Base-by-base conservation (phyloP, 441 rosid species). In the Adansonia madagascariensis region DNA sequence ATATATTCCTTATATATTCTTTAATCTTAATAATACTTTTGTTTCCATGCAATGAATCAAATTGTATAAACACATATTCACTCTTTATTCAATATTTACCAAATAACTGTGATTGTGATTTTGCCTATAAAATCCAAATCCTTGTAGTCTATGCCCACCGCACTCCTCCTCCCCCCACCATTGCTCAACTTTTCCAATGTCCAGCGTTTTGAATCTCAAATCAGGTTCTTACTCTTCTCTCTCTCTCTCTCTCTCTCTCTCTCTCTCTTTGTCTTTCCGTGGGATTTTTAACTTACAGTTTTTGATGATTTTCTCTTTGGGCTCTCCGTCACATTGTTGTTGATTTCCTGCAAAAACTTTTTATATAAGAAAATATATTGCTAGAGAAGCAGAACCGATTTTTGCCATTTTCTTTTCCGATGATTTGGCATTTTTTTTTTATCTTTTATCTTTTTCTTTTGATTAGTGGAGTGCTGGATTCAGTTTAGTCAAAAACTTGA, bases 141-240 rank as follows among this genome's bases (percentile, higher is more conserved):
- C 31, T 27, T 27, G 31, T 27, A 27, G 31, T 27, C 31, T 27
- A 27, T 27, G 31, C 31, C 31, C 31, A 27, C 31, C 31, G 31
- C 31, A 27, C 31, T 27, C 31, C 31, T 1, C 31, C 2, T 27
- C 31, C 31, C 31, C 31, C 31, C 1, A 27, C 31, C 31, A 9
- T 46, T 46, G 50, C 50, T 46, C 31, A 27, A 46, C 43, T 62
- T 14, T 35, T 24, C 59, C 67, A 7, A 6, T 43, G 59, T 27
- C 31, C 17, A 22, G 6, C 50, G 10, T 50, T 53, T 47, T 62
- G 68, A 70, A 74, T 77, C 76, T 53, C 76, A 56, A 22, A 44
- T 74, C 61, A 53, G 80, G 76, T 74, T 62, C 4, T 69, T 3
- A 14, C 55, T 52, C 3, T 17, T 62, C 39, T 27, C 9, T 70